Evolutionary conservation across 108 stramenopile genomes (phyloP).

Genomic region (Discostella stelligeroides): DNA sequence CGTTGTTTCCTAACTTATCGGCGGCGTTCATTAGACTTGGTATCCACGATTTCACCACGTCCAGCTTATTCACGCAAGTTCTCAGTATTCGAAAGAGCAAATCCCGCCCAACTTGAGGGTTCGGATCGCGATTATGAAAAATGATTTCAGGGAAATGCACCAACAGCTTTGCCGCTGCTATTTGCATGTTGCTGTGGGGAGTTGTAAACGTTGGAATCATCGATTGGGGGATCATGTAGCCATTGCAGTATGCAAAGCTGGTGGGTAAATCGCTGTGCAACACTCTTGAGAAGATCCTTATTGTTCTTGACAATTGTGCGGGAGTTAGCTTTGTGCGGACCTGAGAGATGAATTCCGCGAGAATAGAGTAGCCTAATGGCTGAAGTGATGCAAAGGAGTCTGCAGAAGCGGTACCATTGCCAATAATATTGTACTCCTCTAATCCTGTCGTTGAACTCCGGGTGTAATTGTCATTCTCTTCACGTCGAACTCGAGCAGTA

Average conservation of each 20-base stretch:
- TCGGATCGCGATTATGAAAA: slow-evolving; percentile 79
- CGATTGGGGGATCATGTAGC: background rate
- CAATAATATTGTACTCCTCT: background rate
- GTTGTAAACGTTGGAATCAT: slow-evolving; percentile 20
- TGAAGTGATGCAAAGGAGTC: slow-evolving; percentile 54
- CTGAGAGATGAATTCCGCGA: slow-evolving; percentile 92
- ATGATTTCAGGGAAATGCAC: slow-evolving; percentile 89
- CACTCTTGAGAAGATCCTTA: slow-evolving; percentile 86
- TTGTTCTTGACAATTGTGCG: slow-evolving; percentile 83
- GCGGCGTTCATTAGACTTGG: slow-evolving; percentile 20
- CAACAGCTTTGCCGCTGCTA: slow-evolving; percentile 84
- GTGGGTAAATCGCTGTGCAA: slow-evolving; percentile 50
- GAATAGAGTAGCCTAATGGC: slow-evolving; percentile 88
- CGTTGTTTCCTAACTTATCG: slow-evolving; percentile 14
- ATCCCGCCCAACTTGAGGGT: slow-evolving; percentile 77
- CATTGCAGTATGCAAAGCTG: background rate
- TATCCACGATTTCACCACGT: slow-evolving; percentile 59
- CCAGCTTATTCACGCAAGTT: slow-evolving; percentile 86
- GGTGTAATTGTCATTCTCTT: background rate
- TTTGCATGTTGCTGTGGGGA: slow-evolving; percentile 65
- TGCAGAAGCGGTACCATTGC: slow-evolving; percentile 8
- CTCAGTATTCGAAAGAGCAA: slow-evolving; percentile 83
- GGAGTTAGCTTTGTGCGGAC: slow-evolving; percentile 74
- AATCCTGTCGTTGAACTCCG: background rate
- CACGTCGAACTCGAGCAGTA: background rate